Conservation (phyloP, 2,329 filamentous ascomycete genomes). For the Helminthosporium solani region DNA sequence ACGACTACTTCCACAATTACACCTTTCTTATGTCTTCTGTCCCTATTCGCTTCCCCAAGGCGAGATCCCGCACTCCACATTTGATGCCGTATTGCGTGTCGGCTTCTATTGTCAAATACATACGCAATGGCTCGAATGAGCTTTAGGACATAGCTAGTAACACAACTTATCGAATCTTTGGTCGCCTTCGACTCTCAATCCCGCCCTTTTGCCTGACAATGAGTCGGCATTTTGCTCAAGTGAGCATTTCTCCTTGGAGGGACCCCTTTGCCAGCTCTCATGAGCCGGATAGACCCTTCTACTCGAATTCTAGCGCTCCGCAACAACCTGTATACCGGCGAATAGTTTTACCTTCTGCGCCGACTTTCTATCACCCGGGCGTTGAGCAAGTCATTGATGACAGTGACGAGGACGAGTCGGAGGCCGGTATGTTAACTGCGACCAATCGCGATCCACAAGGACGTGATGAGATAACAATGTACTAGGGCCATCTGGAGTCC, state of each 20-base stretch:
- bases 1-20: conserved; percentile 28
- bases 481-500: conserved; percentile 23
- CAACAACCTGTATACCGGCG: conserved; percentile 25
- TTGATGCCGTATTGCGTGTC: conserved; percentile 35
- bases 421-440: conserved; percentile 13
- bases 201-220: conserved; percentile 28
- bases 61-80: conserved; percentile 34
- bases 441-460: background rate
- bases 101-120: conserved; percentile 25
- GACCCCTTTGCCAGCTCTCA: conserved; percentile 26
- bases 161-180: conserved; percentile 28
- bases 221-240: conserved; percentile 27
- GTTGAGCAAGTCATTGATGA: conserved; percentile 24
- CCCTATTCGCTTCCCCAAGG: conserved; percentile 40
- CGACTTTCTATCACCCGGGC: conserved; percentile 26
- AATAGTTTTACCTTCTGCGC: conserved; percentile 21
- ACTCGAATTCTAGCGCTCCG: conserved; percentile 14
- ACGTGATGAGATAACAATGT: conserved; percentile 17
- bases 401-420: conserved; percentile 19
- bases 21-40: conserved; percentile 24
- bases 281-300: conserved; percentile 17
- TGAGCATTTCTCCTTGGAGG: conserved; percentile 38
- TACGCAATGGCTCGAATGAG: conserved; percentile 31
- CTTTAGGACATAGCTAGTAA: conserved; percentile 35
- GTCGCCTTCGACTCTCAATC: conserved; percentile 15